Evolutionary conservation across 306 rosid genomes (phyloP).

Genomic region (Castanospermum australe): DNA sequence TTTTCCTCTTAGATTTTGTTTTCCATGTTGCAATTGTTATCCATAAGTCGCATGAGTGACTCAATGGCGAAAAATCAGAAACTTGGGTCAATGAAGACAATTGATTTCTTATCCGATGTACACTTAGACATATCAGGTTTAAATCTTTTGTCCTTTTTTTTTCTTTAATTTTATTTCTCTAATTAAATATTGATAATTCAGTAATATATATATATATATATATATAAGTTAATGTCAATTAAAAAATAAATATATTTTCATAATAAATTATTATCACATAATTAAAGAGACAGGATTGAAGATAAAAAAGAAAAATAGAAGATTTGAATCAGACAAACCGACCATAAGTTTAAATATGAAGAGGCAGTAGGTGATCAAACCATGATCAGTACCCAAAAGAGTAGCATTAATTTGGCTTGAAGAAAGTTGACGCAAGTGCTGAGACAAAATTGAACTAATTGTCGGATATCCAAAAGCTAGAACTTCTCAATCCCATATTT

Average conservation of each 20-base stretch:
- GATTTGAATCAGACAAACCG: too few relatives aligned
- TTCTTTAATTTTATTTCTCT: too few relatives aligned
- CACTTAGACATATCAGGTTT: neutral
- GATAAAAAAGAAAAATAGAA: too few relatives aligned
- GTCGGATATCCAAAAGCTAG: constrained; percentile 40
- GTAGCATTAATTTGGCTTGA: constrained; percentile 17
- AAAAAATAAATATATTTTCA: too few relatives aligned
- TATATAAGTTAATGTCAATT: too few relatives aligned
- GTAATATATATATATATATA: too few relatives aligned
- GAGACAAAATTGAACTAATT: constrained; percentile 30
- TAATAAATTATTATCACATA: too few relatives aligned
- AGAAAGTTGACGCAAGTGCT: constrained; percentile 33
- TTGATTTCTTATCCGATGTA: neutral
- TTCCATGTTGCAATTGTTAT: neutral
- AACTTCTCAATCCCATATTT: neutral
- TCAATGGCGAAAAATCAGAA: neutral
- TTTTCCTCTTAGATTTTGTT: neutral
- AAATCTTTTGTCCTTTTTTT: too few relatives aligned
- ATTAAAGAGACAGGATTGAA: too few relatives aligned
- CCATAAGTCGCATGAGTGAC: neutral
- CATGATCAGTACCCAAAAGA: constrained; percentile 20
- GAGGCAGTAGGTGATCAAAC: neutral
- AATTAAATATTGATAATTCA: too few relatives aligned
- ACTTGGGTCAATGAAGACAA: neutral
- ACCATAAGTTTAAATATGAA: neutral